A percentile compares a stretch with the other conserved stretches of the same genome.
Conservation (phyloP, 2,329 filamentous ascomycete genomes). For the Teratosphaeria epicoccoides region DNA sequence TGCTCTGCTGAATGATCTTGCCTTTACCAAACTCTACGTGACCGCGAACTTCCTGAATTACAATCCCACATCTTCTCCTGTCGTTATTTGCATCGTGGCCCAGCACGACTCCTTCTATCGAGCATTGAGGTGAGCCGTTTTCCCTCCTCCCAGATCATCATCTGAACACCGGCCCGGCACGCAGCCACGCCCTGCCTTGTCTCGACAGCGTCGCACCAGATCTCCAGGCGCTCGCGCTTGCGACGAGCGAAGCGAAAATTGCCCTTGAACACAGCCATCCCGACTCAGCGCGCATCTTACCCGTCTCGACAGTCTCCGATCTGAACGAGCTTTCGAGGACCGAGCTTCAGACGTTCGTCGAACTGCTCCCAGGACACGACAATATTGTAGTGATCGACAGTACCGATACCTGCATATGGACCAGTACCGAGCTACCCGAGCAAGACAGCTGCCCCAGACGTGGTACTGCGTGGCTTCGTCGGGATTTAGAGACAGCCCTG, state of each 20-base stretch:
- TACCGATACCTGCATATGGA: constrained; percentile 1
- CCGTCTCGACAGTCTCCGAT: background rate
- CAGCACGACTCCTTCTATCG: constrained; percentile 6
- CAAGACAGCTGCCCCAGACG: background rate
- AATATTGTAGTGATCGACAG: constrained; percentile 1
- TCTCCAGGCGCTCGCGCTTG: constrained; percentile 8
- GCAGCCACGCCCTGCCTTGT: constrained; percentile 5
- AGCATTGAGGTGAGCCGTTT: constrained; percentile 5
- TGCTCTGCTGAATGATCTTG: constrained; percentile 8
- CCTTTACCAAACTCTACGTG: constrained; percentile 10
- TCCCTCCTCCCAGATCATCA: constrained; percentile 1
- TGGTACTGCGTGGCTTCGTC: background rate
- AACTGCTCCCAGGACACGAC: background rate
- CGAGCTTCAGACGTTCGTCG: background rate
- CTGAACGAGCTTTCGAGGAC: background rate
- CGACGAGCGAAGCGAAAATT: background rate
- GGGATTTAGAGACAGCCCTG: background rate
- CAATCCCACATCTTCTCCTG: constrained; percentile 7
- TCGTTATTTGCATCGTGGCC: constrained; percentile 7
- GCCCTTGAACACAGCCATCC: background rate
- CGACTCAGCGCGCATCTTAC: background rate
- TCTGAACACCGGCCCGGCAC: too few relatives aligned
- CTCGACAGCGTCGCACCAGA: constrained; percentile 4
- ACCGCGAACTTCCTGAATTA: constrained; percentile 10
- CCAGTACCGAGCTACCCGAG: constrained; percentile 1